phyloP scores from a whole-genome alignment of 129 eudicot genomes.

The Solidago caesia region DNA sequence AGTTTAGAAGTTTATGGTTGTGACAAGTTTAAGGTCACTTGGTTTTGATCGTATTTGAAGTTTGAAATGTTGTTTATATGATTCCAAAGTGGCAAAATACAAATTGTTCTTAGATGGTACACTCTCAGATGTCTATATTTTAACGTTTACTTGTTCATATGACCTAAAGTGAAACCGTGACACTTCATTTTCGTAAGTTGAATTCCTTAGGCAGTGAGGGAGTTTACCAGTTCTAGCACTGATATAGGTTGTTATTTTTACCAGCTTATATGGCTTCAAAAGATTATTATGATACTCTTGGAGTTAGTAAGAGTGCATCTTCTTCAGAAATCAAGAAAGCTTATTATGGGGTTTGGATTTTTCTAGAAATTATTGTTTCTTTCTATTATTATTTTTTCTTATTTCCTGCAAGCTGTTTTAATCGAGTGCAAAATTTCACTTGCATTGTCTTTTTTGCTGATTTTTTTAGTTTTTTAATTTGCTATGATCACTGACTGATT shows the following conservation, averaged over 20 bases:
- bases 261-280: slow-evolving; percentile 41
- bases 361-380: background rate
- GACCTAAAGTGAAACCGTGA: too few species aligned
- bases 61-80: too few species aligned
- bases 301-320: slow-evolving; percentile 44
- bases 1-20: background rate
- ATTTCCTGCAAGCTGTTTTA: background rate
- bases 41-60: too few species aligned
- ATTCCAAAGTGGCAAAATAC: too few species aligned
- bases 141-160: too few species aligned
- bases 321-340: slow-evolving; percentile 60
- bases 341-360: slow-evolving; percentile 48
- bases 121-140: too few species aligned
- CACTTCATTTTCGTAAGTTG: too few species aligned
- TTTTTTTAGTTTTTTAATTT: background rate
- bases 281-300: slow-evolving; percentile 53
- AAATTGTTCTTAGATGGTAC: too few species aligned
- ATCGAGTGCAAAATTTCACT: background rate
- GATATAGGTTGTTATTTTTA: background rate
- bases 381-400: background rate
- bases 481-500: background rate
- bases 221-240: background rate
- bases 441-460: background rate
- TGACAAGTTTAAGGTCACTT: background rate
- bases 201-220: background rate